Evolutionary conservation across 441 rosid species (phyloP), one percentile per base, ranked within the genome.

Genomic region (Populus hybrid): DNA sequence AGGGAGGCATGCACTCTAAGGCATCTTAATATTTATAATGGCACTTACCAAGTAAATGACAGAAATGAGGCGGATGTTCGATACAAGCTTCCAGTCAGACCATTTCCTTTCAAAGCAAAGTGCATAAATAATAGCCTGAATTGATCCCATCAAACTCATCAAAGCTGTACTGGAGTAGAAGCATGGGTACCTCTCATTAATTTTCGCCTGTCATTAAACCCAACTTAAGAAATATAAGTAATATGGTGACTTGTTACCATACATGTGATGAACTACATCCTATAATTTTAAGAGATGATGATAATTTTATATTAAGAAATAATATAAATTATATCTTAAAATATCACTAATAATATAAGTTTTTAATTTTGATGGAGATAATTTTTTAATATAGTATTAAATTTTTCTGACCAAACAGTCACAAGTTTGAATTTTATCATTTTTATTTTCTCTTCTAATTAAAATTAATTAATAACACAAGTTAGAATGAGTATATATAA

Each of bases 161-260:
- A 74, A 63, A 14, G 77, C 70, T 6, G 61, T 40, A 26, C 70
- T 40, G 38, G 77, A 65, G 70, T 65, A 74, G 10, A 46, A 67
- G 16, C 77, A 74, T 21, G 77, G 63, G 40, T 36, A 74, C 0
- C 18, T 38, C 10, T n/a, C 23, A 16, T 7, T 36, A 50, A 64
- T 61, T 38, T 73, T 73, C 23, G 69, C 76, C 30, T 73, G 76
- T 34, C 65, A 73, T 32, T 21, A 71, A 46, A 42, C 75, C 21
- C 10, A 57, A 10, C 61, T 18, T 12, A 65, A 65, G 28, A 26
- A 66, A 66, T 66, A 11, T 10, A 67, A 5, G 34, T 32, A 26
- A 67, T 8, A 67, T 67, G 20, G 18, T 14, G 34, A 67, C 16
- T 21, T 64, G 67, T 26, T 8, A 3, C 6, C 32, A 64, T 12